These are phyloP conservation scores for Paragyromitra xinjiangensis DNA, from an alignment of 495 filamentous ascomycete genomes.

Conservation along the genomic window DNA sequence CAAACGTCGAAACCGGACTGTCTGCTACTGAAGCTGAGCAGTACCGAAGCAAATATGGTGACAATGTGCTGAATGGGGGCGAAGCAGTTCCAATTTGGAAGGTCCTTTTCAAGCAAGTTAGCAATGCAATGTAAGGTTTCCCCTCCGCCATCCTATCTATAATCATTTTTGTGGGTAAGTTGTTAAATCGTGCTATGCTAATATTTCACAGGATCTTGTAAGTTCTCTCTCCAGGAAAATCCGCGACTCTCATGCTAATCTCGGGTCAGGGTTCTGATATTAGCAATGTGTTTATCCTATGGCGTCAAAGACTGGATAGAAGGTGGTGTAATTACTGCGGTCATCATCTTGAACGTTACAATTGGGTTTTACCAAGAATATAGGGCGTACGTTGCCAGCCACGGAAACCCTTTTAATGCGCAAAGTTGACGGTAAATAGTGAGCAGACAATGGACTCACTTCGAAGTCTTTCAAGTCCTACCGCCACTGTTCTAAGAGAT, in stretches of 20 bases:
- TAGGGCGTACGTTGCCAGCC: constrained; percentile 62
- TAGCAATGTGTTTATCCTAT: constrained; percentile 84
- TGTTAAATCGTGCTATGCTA: neutral
- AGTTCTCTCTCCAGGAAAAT: neutral
- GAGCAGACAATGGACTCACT: constrained; percentile 87
- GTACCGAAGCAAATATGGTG: constrained; percentile 64
- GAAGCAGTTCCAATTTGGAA: constrained; percentile 69
- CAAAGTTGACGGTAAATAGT: constrained; percentile 28
- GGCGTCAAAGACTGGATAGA: constrained; percentile 81
- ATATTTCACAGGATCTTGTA: constrained; percentile 47
- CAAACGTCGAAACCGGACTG: constrained; percentile 68
- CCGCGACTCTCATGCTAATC: neutral
- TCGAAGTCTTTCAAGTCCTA: constrained; percentile 69
- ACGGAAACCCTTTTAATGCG: neutral
- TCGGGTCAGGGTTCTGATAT: constrained; percentile 69
- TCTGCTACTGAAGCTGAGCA: constrained; percentile 62
- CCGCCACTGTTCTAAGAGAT: constrained; percentile 76
- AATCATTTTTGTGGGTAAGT: constrained; percentile 21
- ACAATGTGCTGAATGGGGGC: constrained; percentile 69
- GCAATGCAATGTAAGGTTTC: constrained; percentile 70
- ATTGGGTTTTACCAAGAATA: constrained; percentile 84
- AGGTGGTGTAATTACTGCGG: constrained; percentile 79
- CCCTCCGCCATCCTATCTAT: constrained; percentile 28
- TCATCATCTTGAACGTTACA: constrained; percentile 80
- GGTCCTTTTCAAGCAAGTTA: constrained; percentile 70